phyloP scores from a whole-genome alignment of 257 asterid genomes.

The Nicotiana benthamiana region DNA sequence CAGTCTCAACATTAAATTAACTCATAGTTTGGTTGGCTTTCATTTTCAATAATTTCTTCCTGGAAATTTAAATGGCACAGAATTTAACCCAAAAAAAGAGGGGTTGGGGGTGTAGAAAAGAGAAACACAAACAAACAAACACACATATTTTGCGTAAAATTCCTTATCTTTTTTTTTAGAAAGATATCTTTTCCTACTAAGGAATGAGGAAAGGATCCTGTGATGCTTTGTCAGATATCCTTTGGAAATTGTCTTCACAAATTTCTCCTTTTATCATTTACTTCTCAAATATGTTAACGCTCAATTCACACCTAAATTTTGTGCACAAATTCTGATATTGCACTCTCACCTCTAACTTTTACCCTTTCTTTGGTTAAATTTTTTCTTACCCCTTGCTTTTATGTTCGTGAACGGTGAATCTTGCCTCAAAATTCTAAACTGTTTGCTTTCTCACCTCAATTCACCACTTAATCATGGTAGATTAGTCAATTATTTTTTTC shows the following conservation, averaged over 20 bases:
- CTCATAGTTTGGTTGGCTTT: not conserved
- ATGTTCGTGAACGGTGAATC: too few species aligned
- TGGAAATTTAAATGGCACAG: not conserved
- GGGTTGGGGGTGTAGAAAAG: too few species aligned
- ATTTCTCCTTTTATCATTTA: not conserved
- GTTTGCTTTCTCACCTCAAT: too few species aligned
- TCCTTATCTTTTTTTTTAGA: not conserved
- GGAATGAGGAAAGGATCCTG: not conserved
- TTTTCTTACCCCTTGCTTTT: too few species aligned
- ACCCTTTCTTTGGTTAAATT: too few species aligned
- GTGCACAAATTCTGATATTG: not conserved
- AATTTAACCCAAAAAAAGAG: not conserved
- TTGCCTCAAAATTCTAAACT: too few species aligned
- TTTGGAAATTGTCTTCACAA: not conserved
- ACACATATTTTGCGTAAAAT: not conserved
- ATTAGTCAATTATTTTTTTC: too few species aligned
- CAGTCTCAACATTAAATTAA: not conserved
- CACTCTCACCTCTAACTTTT: not conserved
- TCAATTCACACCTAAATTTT: not conserved
- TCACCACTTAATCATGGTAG: too few species aligned
- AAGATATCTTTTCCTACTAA: not conserved
- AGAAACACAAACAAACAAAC: not conserved
- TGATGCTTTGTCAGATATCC: not conserved
- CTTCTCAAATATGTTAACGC: not conserved
- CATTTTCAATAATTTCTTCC: not conserved